Conservation (phyloP, 495 filamentous ascomycete species). For the Trichoderma asperelloides region DNA sequence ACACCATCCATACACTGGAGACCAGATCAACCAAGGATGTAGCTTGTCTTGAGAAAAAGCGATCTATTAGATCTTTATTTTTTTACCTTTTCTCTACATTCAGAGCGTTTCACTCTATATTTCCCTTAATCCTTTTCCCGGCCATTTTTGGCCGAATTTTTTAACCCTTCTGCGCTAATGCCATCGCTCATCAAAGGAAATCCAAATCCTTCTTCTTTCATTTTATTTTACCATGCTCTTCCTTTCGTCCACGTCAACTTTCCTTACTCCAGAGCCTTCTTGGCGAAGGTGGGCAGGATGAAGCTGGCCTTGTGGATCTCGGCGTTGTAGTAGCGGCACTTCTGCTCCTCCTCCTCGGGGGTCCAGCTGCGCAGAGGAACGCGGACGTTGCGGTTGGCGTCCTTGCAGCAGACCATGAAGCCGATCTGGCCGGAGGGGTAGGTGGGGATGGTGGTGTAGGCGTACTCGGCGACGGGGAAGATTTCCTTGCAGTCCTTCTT, state of each 20-base stretch:
- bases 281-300: conserved; percentile 84
- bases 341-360: conserved; percentile 79
- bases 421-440: conserved; percentile 99
- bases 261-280: conserved; percentile 58
- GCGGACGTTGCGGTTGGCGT: conserved; percentile 68
- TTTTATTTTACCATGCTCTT: neutral
- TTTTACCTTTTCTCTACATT: neutral
- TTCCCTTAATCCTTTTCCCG: neutral
- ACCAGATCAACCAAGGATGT: neutral
- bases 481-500: conserved; percentile 95
- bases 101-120: neutral
- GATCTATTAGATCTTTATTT: conserved; percentile 2
- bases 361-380: conserved; percentile 72
- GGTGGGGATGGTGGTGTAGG: conserved; percentile 98
- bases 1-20: no score
- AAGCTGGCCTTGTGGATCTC: conserved; percentile 93
- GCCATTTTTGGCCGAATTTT: neutral
- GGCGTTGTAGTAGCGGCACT: conserved; percentile 92
- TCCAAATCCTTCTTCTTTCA: neutral
- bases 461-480: conserved; percentile 96
- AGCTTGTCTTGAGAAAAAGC: neutral
- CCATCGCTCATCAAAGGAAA: neutral
- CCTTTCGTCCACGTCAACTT: conserved; percentile 9
- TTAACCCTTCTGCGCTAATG: neutral
- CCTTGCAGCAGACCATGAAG: conserved; percentile 99